These are phyloP conservation scores for Uronychia setigera DNA, from an alignment of 73 alveolate species.

Conservation along the genomic window DNA sequence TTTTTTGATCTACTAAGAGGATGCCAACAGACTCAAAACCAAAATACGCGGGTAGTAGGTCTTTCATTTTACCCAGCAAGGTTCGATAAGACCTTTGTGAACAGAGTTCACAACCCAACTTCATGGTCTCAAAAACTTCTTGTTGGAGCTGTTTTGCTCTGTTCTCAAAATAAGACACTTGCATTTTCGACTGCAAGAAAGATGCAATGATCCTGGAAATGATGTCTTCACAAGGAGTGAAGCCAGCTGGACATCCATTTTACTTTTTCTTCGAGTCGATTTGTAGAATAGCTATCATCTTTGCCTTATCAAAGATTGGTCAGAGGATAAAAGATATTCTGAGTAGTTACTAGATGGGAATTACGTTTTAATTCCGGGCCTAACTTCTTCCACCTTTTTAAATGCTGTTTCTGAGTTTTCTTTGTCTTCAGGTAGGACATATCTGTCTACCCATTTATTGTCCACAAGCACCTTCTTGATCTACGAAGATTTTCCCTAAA, in stretches of 20 bases:
- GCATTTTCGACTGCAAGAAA: neutral
- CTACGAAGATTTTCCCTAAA: neutral
- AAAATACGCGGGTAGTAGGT: constrained; percentile 23
- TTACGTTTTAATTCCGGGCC: neutral
- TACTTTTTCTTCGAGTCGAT: neutral
- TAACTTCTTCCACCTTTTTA: neutral
- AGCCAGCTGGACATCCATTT: neutral
- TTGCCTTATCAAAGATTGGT: neutral
- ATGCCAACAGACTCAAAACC: constrained; percentile 44
- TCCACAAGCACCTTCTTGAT: neutral
- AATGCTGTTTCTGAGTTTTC: neutral
- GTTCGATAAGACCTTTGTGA: constrained; percentile 39
- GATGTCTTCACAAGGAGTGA: neutral
- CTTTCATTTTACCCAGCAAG: constrained; percentile 16
- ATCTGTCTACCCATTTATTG: neutral
- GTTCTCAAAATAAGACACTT: neutral
- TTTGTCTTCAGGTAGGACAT: neutral
- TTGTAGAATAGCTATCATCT: neutral
- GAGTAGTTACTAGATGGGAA: neutral
- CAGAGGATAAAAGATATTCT: neutral
- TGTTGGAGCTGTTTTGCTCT: neutral
- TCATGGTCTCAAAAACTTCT: constrained; percentile 33
- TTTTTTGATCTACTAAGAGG: constrained; percentile 25
- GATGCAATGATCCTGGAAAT: neutral
- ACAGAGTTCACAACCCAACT: constrained; percentile 36